A percentile compares a stretch with the other conserved stretches of the same genome.
phyloP scores from a whole-genome alignment of 2,329 filamentous ascomycete species.

The Phaeosphaeria sp. region DNA sequence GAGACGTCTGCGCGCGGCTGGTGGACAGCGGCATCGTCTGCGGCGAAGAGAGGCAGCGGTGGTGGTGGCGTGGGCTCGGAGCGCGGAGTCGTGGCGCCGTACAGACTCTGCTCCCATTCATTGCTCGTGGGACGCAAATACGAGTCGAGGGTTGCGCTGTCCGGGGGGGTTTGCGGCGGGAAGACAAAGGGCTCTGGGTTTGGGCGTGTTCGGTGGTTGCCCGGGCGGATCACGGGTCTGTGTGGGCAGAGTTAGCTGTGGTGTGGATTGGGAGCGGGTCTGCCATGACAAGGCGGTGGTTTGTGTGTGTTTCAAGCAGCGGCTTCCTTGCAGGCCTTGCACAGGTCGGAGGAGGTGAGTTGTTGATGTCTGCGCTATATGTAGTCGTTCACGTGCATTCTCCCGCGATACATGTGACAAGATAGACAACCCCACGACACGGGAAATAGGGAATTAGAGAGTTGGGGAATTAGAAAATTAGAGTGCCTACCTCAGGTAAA shows the following conservation, averaged over 20 bases:
- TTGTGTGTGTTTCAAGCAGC: background rate
- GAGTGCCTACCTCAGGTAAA: constrained; percentile 53
- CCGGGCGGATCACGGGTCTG: constrained; percentile 47
- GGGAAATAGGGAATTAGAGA: no score
- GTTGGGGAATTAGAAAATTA: no score
- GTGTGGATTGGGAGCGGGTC: constrained; percentile 17
- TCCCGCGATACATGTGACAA: background rate
- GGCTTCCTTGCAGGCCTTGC: background rate
- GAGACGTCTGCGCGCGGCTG: constrained; percentile 22
- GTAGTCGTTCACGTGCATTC: background rate
- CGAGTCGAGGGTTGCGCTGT: constrained; percentile 42
- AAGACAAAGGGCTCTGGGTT: constrained; percentile 47
- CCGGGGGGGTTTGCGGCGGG: constrained; percentile 37
- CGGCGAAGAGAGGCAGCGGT: constrained; percentile 22
- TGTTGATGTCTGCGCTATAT: background rate
- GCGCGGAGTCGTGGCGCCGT: constrained; percentile 41
- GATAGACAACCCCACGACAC: no score
- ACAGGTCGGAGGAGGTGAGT: no score
- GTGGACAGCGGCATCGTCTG: constrained; percentile 21
- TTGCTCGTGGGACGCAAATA: constrained; percentile 40
- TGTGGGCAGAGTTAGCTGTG: background rate
- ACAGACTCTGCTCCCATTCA: constrained; percentile 46
- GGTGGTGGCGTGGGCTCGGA: constrained; percentile 32
- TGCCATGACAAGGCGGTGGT: background rate
- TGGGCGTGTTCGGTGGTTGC: constrained; percentile 41